phyloP scores from a whole-genome alignment of 495 filamentous ascomycete genomes.

The Mytilinidion resinicola region DNA sequence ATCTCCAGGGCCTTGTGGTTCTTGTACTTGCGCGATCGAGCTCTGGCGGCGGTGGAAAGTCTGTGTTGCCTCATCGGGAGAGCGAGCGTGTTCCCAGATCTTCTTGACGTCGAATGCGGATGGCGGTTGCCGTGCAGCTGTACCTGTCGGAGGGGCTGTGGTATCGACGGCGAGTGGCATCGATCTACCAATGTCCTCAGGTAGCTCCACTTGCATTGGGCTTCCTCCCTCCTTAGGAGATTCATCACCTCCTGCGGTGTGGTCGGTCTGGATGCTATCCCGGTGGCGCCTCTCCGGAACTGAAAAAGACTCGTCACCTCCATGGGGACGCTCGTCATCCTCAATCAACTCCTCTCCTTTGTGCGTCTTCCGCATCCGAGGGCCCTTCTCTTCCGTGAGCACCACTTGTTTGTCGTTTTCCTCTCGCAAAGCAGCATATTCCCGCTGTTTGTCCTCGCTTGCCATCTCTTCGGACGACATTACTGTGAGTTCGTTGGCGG shows the following conservation, averaged over 20 bases:
- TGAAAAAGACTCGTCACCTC: constrained; percentile 1
- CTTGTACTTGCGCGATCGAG: constrained; percentile 40
- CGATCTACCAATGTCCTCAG: constrained; percentile 22
- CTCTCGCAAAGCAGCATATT: constrained; percentile 64
- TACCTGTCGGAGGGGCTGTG: background rate
- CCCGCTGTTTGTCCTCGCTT: constrained; percentile 77
- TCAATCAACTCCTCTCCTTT: constrained; percentile 92
- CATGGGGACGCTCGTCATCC: constrained; percentile 45
- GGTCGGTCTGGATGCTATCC: constrained; percentile 21
- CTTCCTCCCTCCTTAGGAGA: constrained; percentile 9
- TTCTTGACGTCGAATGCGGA: constrained; percentile 64
- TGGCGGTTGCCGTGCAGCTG: constrained; percentile 16
- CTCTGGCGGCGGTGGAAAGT: constrained; percentile 44
- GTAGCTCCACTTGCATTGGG: constrained; percentile 25
- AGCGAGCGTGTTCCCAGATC: constrained; percentile 60
- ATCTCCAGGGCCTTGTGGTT: constrained; percentile 47
- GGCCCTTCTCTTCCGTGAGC: constrained; percentile 71
- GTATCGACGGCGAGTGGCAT: constrained; percentile 24
- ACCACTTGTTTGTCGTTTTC: constrained; percentile 85
- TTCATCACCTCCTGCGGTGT: background rate
- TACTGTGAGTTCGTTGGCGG: constrained; percentile 63
- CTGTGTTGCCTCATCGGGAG: constrained; percentile 41
- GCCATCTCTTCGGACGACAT: constrained; percentile 89
- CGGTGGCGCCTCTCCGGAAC: constrained; percentile 6
- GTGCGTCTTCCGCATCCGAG: constrained; percentile 82